A percentile compares a stretch with the other conserved stretches of the same genome.
Conservation (phyloP, 208 protist species). For the Wallacemonas sp. region DNA sequence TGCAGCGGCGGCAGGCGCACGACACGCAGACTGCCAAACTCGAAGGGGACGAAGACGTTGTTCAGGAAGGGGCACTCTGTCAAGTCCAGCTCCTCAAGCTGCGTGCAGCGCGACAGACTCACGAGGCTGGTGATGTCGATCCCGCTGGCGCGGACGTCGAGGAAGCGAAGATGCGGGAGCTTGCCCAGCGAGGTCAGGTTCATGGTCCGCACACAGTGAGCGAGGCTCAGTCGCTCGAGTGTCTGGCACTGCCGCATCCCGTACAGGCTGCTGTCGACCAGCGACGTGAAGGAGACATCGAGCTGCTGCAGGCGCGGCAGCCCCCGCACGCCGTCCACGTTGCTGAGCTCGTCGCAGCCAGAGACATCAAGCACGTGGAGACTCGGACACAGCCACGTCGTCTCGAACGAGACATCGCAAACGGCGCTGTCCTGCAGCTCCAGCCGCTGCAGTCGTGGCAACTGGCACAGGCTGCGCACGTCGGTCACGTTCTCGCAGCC, state of each 20-base stretch:
- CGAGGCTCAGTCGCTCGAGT: constrained; percentile 35
- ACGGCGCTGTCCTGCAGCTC: constrained; percentile 2
- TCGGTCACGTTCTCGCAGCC: constrained; percentile 25
- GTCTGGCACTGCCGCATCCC: constrained; percentile 19
- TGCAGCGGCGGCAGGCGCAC: constrained; percentile 34
- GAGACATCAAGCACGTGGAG: constrained; percentile 26
- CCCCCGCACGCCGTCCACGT: constrained; percentile 8
- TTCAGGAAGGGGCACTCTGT: constrained; percentile 37
- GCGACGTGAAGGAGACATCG: constrained; percentile 21
- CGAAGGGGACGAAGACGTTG: constrained; percentile 32
- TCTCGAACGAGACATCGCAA: not conserved
- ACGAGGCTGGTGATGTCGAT: constrained; percentile 48
- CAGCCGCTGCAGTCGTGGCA: constrained; percentile 23
- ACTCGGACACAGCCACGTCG: constrained; percentile 27
- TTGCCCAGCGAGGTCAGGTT: constrained; percentile 34
- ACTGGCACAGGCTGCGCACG: constrained; percentile 24
- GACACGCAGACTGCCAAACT: constrained; percentile 33
- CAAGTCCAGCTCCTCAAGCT: constrained; percentile 44
- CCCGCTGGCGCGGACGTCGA: constrained; percentile 44
- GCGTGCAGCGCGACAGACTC: constrained; percentile 36
- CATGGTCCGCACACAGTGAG: constrained; percentile 33
- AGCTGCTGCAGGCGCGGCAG: constrained; percentile 26
- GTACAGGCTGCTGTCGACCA: constrained; percentile 19
- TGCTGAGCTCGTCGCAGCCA: constrained; percentile 7
- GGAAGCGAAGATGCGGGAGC: constrained; percentile 32